Base-by-base conservation (phyloP, 108 stramenopile genomes). In the Nannochloropsis gaditana region DNA sequence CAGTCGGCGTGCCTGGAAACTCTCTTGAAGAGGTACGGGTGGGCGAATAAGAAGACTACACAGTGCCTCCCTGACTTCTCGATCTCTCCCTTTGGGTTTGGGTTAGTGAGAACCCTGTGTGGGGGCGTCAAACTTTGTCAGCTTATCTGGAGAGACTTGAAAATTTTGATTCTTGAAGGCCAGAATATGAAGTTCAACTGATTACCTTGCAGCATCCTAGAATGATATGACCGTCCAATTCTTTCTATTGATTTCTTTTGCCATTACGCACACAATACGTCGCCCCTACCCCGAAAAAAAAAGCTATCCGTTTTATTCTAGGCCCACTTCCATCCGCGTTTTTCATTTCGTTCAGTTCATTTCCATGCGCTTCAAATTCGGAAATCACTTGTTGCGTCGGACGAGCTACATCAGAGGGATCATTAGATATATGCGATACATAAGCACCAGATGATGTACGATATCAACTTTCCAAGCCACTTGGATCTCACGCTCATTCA, bases 1-100 rank as follows among this genome's bases (percentile, higher is more conserved):
- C 84, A 84, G 41, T 42, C 42, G 41, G 83, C 83, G 11, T 88
- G 87, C 81, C 21, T 88, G 41, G 87, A 88, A 84, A 59, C 79
- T 15, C 43, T 88, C 21, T 81, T 88, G 42, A 88, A 88, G 87
- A 43, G 83, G 21, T 43, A 84, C n/a, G 84, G 87, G 0, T 9
- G 47, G 5, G 84, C 84, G 50, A 80, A 41, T 10, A 73, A 73
- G n/a, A 73, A 73, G 59, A 73, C 59, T n/a, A 73, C 59, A 73
- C 59, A 73, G 5, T 73, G 59, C 59, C 19, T 73, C 59, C 59
- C 59, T n/a, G 15, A 73, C 59, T 73, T 73, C 59, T 73, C 59
- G 15, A n/a, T 73, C 19, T 73, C 59, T n/a, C 59, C 59, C n/a
- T n/a, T 73, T 3, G 59, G 59, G 47, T 11, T 9, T 11, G 47